phyloP scores from a whole-genome alignment of 768 basidiomycete species.

The Tricholoma matsutake region DNA sequence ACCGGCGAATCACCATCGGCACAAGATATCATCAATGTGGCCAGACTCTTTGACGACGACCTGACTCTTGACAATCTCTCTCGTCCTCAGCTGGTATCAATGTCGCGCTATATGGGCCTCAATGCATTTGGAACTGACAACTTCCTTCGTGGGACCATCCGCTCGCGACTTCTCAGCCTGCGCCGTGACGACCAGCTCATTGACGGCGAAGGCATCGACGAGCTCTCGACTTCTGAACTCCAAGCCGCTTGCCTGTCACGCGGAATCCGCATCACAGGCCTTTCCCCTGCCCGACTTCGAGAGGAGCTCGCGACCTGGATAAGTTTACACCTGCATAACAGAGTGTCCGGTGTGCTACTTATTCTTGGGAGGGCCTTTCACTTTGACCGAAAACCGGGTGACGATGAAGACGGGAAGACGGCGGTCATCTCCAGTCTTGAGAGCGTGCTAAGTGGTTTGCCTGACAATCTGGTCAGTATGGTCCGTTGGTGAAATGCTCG shows the following conservation, averaged over 20 bases:
- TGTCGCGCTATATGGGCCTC: conserved; percentile 97
- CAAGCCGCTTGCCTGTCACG: conserved; percentile 92
- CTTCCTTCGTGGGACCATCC: conserved; percentile 90
- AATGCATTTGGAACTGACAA: conserved; percentile 99
- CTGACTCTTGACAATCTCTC: conserved; percentile 97
- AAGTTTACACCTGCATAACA: conserved; percentile 81
- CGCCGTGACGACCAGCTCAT: conserved; percentile 94
- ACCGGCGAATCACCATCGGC: conserved; percentile 93
- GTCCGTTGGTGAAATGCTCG: neutral
- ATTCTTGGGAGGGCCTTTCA: conserved; percentile 94
- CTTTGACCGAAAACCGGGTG: conserved; percentile 75
- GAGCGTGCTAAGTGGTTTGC: conserved; percentile 85
- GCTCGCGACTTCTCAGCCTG: conserved; percentile 75
- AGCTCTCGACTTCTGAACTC: conserved; percentile 87
- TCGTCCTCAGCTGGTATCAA: conserved; percentile 95
- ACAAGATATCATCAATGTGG: conserved; percentile 88
- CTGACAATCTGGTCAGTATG: conserved; percentile 83
- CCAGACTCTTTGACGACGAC: conserved; percentile 96
- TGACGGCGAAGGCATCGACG: conserved; percentile 83
- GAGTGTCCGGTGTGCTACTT: conserved; percentile 91
- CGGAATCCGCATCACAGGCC: conserved; percentile 85
- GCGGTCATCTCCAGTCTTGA: conserved; percentile 80
- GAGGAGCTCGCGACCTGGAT: conserved; percentile 95
- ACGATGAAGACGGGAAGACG: conserved; percentile 80
- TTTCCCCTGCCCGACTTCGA: conserved; percentile 83